Percentiles rank a stretch among this genome's conserved stretches.
These are phyloP conservation scores for Myxozyma neotropica DNA, from an alignment of 805 yeast species.

Conservation along the genomic window DNA sequence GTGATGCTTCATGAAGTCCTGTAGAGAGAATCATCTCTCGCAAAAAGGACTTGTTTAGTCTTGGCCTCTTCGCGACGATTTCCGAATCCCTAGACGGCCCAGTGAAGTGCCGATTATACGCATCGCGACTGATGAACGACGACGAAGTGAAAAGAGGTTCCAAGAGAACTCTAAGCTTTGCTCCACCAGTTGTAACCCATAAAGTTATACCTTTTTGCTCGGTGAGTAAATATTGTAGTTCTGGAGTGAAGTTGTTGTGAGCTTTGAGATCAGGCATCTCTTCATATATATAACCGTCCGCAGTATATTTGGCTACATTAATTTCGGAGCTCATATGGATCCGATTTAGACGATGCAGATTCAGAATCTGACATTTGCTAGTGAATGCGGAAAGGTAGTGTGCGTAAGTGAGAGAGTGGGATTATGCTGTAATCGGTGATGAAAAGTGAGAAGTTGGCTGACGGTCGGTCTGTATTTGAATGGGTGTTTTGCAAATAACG, in stretches of 20 bases:
- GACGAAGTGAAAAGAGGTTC: slow-evolving; percentile 19
- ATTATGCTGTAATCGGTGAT: too few relatives aligned
- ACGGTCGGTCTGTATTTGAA: too few relatives aligned
- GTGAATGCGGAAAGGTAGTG: too few relatives aligned
- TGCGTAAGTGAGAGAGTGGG: too few relatives aligned
- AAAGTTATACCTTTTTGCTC: slow-evolving; percentile 13
- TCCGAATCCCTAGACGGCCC: neutral
- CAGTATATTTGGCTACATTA: too few relatives aligned
- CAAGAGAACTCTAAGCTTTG: slow-evolving; percentile 17
- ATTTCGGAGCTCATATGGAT: too few relatives aligned
- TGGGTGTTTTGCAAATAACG: too few relatives aligned
- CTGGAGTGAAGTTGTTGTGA: slow-evolving; percentile 24
- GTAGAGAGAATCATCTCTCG: neutral
- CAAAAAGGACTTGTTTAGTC: neutral
- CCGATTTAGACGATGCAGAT: too few relatives aligned
- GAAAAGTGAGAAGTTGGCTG: too few relatives aligned
- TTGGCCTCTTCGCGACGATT: neutral
- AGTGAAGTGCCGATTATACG: slow-evolving; percentile 12
- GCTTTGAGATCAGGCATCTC: neutral
- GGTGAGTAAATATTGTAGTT: slow-evolving; percentile 8
- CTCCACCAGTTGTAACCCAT: slow-evolving; percentile 6
- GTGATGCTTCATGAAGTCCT: neutral
- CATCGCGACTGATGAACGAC: slow-evolving; percentile 9
- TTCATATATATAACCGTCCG: too few relatives aligned
- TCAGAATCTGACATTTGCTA: too few relatives aligned